phyloP scores from a whole-genome alignment of 371 early-diverging fungal species.

The Mucor velutinosus region DNA sequence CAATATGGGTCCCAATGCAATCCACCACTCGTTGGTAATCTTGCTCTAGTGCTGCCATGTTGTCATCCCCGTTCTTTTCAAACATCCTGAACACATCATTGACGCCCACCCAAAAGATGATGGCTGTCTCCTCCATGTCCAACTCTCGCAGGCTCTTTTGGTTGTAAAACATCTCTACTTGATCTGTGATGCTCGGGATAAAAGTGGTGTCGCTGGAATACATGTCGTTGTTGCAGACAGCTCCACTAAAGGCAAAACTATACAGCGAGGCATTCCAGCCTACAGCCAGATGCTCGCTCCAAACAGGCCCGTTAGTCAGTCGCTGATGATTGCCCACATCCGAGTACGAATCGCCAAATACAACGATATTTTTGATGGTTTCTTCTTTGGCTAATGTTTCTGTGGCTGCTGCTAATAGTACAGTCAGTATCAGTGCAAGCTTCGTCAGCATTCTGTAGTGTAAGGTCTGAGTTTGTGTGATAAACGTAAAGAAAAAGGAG shows the following conservation, averaged over 20 bases:
- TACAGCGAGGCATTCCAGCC: constrained; percentile 47
- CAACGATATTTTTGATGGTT: constrained; percentile 38
- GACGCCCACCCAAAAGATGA: constrained; percentile 46
- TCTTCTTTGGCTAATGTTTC: background rate
- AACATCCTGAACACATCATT: constrained; percentile 38
- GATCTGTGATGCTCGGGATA: constrained; percentile 45
- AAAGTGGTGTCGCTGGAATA: constrained; percentile 13
- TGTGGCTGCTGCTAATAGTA: background rate
- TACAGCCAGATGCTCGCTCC: constrained; percentile 47
- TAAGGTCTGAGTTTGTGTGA: background rate
- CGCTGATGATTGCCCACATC: constrained; percentile 42
- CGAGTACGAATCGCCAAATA: constrained; percentile 55
- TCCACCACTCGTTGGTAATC: constrained; percentile 23
- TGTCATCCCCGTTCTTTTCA: constrained; percentile 9
- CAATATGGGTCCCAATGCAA: constrained; percentile 42
- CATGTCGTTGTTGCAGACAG: constrained; percentile 36
- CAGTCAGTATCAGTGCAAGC: background rate
- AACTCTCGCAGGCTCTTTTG: constrained; percentile 24
- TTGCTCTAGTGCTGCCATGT: background rate
- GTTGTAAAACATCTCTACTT: constrained; percentile 48
- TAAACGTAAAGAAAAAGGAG: background rate
- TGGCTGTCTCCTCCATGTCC: constrained; percentile 40
- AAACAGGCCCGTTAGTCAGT: constrained; percentile 51
- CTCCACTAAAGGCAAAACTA: constrained; percentile 49
- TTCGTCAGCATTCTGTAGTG: background rate